phyloP scores from a whole-genome alignment of 139 green algal genomes.

The Chlamydomonas urium region DNA sequence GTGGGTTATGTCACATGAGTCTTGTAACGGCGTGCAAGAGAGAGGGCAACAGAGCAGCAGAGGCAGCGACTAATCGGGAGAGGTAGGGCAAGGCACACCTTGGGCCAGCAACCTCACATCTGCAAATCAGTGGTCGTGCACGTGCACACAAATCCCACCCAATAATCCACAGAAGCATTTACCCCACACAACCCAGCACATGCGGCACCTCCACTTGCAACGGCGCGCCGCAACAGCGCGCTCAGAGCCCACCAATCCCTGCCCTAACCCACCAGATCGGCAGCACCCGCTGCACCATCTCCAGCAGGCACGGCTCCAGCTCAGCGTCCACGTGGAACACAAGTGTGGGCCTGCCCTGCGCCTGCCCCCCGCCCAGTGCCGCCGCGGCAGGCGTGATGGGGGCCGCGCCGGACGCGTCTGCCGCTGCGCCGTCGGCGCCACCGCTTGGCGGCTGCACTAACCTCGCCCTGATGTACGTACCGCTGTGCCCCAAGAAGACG shows the following conservation, averaged over 20 bases:
- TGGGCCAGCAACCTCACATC: no score
- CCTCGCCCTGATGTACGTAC: constrained; percentile 41
- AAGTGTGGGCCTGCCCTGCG: constrained; percentile 26
- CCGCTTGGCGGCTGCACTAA: constrained; percentile 21
- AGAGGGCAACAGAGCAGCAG: no score
- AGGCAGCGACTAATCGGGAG: no score
- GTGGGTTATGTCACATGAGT: no score
- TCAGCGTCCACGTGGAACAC: constrained; percentile 41
- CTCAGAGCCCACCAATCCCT: no score
- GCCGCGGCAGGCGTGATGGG: neutral
- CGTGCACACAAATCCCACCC: no score
- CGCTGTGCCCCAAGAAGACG: constrained; percentile 54
- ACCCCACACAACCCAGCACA: no score
- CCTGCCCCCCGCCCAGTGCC: constrained; percentile 15
- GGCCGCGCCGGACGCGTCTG: neutral
- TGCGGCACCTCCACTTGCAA: no score
- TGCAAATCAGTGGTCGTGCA: no score
- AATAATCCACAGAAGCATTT: no score
- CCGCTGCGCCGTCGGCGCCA: neutral
- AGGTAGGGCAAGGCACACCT: no score
- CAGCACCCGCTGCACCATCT: constrained; percentile 72
- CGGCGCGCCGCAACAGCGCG: neutral
- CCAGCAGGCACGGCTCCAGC: constrained; percentile 54
- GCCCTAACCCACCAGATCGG: constrained; percentile 73
- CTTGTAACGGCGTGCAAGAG: no score